These are phyloP conservation scores for Hypoxylon sp. DNA, from an alignment of 2,329 filamentous ascomycete species.

Conservation along the genomic window DNA sequence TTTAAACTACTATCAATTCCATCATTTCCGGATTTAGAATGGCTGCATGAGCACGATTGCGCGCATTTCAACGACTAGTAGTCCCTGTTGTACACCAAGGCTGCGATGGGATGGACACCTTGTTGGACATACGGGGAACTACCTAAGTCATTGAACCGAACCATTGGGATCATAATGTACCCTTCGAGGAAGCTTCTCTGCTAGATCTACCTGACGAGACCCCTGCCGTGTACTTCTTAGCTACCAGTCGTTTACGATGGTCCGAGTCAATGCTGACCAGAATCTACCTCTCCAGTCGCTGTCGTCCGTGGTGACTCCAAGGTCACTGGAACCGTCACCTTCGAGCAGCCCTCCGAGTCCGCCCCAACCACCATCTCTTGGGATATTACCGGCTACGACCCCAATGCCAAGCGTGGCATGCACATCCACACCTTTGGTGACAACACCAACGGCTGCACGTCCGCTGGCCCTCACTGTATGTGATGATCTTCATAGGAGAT, in stretches of 20 bases:
- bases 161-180: slow-evolving; percentile 30
- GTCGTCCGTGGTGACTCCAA: slow-evolving; percentile 98
- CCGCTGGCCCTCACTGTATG: slow-evolving; percentile 96
- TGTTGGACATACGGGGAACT: slow-evolving; percentile 42
- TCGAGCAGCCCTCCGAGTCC: slow-evolving; percentile 90
- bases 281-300: slow-evolving; percentile 73
- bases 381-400: slow-evolving; percentile 91
- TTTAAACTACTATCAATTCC: slow-evolving; percentile 44
- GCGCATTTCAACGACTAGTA: slow-evolving; percentile 62
- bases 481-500: slow-evolving; percentile 37
- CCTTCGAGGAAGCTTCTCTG: slow-evolving; percentile 17
- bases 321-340: slow-evolving; percentile 91
- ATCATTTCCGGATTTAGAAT: slow-evolving; percentile 49
- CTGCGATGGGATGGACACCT: slow-evolving; percentile 52
- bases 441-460: slow-evolving; percentile 99
- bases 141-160: slow-evolving; percentile 29
- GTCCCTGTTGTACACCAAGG: slow-evolving; percentile 56
- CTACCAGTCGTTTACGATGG: slow-evolving; percentile 23
- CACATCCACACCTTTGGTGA: slow-evolving; percentile 99
- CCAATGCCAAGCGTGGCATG: slow-evolving; percentile 97
- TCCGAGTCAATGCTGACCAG: slow-evolving; percentile 47
- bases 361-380: slow-evolving; percentile 88
- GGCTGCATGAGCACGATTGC: slow-evolving; percentile 67
- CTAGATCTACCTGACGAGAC: slow-evolving; percentile 41
- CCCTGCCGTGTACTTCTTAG: slow-evolving; percentile 37